Conservation (phyloP, 2,329 filamentous ascomycete genomes). For the Apiospora malaysiana region DNA sequence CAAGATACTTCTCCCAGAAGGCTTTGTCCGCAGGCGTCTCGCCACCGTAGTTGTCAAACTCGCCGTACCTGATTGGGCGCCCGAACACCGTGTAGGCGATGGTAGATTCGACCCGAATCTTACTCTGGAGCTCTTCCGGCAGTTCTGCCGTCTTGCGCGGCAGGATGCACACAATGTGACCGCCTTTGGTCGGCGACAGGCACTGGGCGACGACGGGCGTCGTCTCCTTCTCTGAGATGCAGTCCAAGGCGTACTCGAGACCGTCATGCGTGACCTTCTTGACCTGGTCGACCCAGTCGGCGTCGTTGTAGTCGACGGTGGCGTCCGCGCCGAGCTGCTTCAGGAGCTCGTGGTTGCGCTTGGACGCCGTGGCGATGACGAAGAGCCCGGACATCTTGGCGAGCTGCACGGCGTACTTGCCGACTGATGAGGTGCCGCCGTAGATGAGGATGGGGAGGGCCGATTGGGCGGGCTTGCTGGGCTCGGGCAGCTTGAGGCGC, state of each 20-base stretch:
- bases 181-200: slow-evolving; percentile 39
- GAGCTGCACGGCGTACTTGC: slow-evolving; percentile 38
- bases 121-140: slow-evolving; percentile 30
- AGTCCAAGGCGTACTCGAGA: slow-evolving; percentile 38
- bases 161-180: slow-evolving; percentile 34
- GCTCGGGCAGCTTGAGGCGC: slow-evolving; percentile 39
- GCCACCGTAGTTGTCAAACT: slow-evolving; percentile 37
- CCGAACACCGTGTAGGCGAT: slow-evolving; percentile 41
- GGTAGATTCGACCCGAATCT: slow-evolving; percentile 39
- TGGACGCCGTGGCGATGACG: slow-evolving; percentile 36
- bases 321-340: slow-evolving; percentile 34
- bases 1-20: slow-evolving; percentile 41
- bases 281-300: slow-evolving; percentile 58
- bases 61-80: slow-evolving; percentile 30
- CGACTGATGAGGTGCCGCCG: slow-evolving; percentile 37
- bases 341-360: slow-evolving; percentile 35
- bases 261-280: slow-evolving; percentile 69
- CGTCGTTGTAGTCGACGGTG: slow-evolving; percentile 46
- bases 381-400: slow-evolving; percentile 35
- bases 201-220: slow-evolving; percentile 31
- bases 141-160: slow-evolving; percentile 31
- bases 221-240: slow-evolving; percentile 36
- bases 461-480: slow-evolving; percentile 35
- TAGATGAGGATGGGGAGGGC: slow-evolving; percentile 41
- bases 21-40: slow-evolving; percentile 38